Percentiles rank a stretch among this genome's conserved stretches.
These are phyloP conservation scores for Alternaria viburni DNA, from an alignment of 2,329 filamentous ascomycete species.

Conservation along the genomic window DNA sequence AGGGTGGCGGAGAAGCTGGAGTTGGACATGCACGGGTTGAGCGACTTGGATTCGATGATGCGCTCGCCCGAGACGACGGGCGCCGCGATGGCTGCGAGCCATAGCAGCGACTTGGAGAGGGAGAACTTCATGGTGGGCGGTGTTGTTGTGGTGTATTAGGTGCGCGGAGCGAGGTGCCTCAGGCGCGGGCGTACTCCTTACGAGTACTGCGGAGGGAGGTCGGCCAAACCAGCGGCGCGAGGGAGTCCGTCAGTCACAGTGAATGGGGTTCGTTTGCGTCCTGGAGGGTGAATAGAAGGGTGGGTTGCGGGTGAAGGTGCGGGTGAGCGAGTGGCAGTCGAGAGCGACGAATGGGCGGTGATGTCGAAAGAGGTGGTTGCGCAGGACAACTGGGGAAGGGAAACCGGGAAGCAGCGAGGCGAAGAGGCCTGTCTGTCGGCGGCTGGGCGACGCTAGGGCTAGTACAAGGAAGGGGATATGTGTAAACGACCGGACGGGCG, in stretches of 20 bases:
- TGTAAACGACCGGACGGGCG: constrained; percentile 39
- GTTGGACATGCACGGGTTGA: constrained; percentile 83
- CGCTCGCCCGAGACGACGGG: constrained; percentile 63
- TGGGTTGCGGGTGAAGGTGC: constrained; percentile 12
- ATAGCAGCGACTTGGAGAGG: constrained; percentile 40
- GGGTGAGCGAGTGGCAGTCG: constrained; percentile 37
- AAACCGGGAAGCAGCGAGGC: constrained; percentile 42
- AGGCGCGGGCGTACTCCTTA: constrained; percentile 33
- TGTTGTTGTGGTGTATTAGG: constrained; percentile 16
- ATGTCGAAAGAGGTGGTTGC: constrained; percentile 27
- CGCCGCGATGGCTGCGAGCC: constrained; percentile 46
- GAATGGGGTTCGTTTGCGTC: constrained; percentile 12
- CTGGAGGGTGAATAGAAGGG: constrained; percentile 3
- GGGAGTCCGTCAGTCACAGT: constrained; percentile 7
- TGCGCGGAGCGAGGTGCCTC: constrained; percentile 14
- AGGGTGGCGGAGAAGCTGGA: constrained; percentile 87
- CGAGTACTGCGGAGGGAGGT: constrained; percentile 35
- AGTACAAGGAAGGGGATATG: constrained; percentile 18
- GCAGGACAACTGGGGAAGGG: constrained; percentile 30
- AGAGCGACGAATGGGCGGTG: constrained; percentile 25
- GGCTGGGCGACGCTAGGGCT: constrained; percentile 30
- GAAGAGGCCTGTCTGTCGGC: constrained; percentile 15
- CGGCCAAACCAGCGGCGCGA: constrained; percentile 46
- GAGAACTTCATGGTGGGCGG: constrained; percentile 44
- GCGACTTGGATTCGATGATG: constrained; percentile 76